Evolutionary conservation across 2,329 filamentous ascomycete species (phyloP).

Genomic region (Fusarium sp.): DNA sequence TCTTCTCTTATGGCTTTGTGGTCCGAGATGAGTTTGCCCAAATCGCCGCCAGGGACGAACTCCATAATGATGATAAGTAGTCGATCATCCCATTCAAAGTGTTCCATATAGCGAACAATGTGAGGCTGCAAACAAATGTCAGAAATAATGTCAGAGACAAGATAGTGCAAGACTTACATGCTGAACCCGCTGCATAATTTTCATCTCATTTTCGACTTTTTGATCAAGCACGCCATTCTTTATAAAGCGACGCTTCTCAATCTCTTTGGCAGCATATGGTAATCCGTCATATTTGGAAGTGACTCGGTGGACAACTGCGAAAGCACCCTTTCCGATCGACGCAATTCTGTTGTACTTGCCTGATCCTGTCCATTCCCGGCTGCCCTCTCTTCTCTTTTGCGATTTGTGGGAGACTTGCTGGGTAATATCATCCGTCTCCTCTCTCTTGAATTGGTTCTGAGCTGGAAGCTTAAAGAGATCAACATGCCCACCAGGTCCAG

Average conservation of each 20-base stretch:
- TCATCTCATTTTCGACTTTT: slow-evolving; percentile 97
- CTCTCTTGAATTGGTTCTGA: slow-evolving; percentile 36
- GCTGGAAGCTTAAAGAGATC: slow-evolving; percentile 52
- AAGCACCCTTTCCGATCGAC: slow-evolving; percentile 90
- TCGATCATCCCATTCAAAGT: slow-evolving; percentile 82
- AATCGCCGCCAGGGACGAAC: slow-evolving; percentile 83
- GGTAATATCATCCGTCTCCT: slow-evolving; percentile 39
- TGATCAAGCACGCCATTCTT: slow-evolving; percentile 91
- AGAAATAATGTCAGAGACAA: slow-evolving; percentile 12
- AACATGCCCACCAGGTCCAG: slow-evolving; percentile 61
- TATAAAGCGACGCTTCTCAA: slow-evolving; percentile 92
- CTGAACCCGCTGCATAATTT: slow-evolving; percentile 87
- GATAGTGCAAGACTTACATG: slow-evolving; percentile 71
- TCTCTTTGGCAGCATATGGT: slow-evolving; percentile 91
- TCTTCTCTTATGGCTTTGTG: slow-evolving; percentile 73
- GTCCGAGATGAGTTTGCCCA: slow-evolving; percentile 77
- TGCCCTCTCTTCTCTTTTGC: slow-evolving; percentile 46
- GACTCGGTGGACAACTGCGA: slow-evolving; percentile 92
- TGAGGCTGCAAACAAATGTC: slow-evolving; percentile 69
- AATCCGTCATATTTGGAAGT: slow-evolving; percentile 86
- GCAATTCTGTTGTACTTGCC: slow-evolving; percentile 85
- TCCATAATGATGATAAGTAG: slow-evolving; percentile 99
- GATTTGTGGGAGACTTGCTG: slow-evolving; percentile 28
- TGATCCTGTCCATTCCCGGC: slow-evolving; percentile 84
- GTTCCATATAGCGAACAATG: slow-evolving; percentile 91